Base-by-base conservation (phyloP, 805 yeast genomes). In the Candida anglica region DNA sequence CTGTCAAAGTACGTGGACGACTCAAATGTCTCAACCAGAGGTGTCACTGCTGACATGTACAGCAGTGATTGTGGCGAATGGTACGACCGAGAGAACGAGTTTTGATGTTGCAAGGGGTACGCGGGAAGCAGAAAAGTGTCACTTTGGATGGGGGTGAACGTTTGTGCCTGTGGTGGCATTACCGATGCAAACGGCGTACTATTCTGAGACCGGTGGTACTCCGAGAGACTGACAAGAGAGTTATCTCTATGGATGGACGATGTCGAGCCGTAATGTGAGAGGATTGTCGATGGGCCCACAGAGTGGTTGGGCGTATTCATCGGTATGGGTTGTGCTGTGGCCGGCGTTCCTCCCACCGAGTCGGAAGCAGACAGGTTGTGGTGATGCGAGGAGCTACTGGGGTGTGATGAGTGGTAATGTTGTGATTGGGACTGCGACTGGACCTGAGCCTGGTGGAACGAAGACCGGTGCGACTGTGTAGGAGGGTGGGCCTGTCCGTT, bases 181-280 rank as follows among this genome's bases (percentile, higher is more conserved):
- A 33, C 16, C 13, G 31, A 10, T 28, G 36, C 14, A 15, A 32
- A 33, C 6, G 40, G 40, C 4, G 37, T 32, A n/a, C 14, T 26
- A 21, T 30, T 30, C 20, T 36, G 39, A 2, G 35, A 27, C 15
- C 37, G 23, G 36, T 50, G n/a, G n/a, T n/a, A 53, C 32, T 60
- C 66, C 1, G 60, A 60, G 17, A 61, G 51, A 29, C 61, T 56
- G 9, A 56, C 48, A 7, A 57, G 36, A 13, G 66, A 60, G 21
- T 45, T 42, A 15, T 58, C 58, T 13, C 59, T 37, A 10, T 46
- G 34, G 4, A 50, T 43, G 5, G 56, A 48, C 2, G 52, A 41
- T 6, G 58, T 44, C 3, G 43, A 45, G 15, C 31, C 36, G 9
- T 33, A 27, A 33, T 15, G 33, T 27, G 19, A 14, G 11, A 30